These are phyloP conservation scores for Amanita exitialis DNA, from an alignment of 768 basidiomycete species.

Conservation along the genomic window DNA sequence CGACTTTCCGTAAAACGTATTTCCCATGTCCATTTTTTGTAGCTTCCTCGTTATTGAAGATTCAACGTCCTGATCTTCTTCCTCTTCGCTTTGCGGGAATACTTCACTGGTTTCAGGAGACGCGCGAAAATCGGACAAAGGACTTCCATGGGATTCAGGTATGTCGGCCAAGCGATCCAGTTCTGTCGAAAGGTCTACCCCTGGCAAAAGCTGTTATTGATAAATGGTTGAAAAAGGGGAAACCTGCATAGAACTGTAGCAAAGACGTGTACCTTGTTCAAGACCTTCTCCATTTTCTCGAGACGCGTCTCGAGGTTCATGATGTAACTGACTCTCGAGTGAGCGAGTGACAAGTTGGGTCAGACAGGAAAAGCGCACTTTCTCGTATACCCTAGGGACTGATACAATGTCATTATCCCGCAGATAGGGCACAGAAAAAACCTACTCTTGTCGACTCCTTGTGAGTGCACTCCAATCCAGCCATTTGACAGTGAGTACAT, in stretches of 20 bases:
- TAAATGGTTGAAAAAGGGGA: constrained; percentile 6
- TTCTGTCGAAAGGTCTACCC: constrained; percentile 52
- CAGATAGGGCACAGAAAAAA: constrained; percentile 5
- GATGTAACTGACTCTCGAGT: constrained; percentile 35
- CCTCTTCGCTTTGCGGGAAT: constrained; percentile 23
- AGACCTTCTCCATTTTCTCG: constrained; percentile 54
- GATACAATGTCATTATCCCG: background rate
- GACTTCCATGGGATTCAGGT: constrained; percentile 22
- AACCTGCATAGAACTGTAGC: background rate
- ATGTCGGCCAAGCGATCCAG: constrained; percentile 20
- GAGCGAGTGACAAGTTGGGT: constrained; percentile 22
- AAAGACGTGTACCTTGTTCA: constrained; percentile 34
- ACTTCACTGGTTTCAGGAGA: constrained; percentile 18
- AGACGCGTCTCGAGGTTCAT: constrained; percentile 52
- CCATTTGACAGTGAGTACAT: constrained; percentile 56
- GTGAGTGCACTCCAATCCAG: constrained; percentile 54
- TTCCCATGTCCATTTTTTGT: constrained; percentile 23
- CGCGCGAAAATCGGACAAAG: constrained; percentile 8
- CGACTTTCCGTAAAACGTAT: constrained; percentile 41
- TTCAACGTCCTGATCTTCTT: constrained; percentile 15
- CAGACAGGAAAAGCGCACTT: constrained; percentile 23
- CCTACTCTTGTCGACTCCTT: constrained; percentile 59
- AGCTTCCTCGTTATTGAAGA: constrained; percentile 20
- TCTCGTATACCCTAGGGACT: constrained; percentile 55
- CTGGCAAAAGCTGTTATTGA: constrained; percentile 33